These are phyloP conservation scores for Kodamaea nitidulidarum DNA, from an alignment of 805 yeast genomes.

Conservation along the genomic window DNA sequence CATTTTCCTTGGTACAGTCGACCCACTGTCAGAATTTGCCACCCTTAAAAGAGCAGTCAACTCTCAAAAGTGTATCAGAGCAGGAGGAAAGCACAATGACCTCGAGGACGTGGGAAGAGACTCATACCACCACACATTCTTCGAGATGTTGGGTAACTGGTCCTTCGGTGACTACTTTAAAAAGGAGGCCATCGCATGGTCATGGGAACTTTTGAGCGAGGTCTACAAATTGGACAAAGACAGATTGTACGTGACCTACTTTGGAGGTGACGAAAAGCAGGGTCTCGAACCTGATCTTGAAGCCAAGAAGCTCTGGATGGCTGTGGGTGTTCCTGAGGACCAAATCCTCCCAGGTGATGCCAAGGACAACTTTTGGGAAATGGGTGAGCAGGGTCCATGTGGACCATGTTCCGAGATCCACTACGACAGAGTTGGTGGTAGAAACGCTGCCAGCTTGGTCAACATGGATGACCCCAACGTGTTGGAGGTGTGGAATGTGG, in stretches of 20 bases:
- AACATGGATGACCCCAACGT: slow-evolving; percentile 98
- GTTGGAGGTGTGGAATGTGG: slow-evolving; percentile 96
- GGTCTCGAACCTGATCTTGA: slow-evolving; percentile 93
- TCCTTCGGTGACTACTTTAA: slow-evolving; percentile 99
- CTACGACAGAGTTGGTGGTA: slow-evolving; percentile 96
- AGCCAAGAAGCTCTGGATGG: slow-evolving; percentile 82
- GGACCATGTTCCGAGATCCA: slow-evolving; percentile 99
- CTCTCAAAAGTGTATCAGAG: slow-evolving; percentile 98
- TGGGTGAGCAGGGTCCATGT: slow-evolving; percentile 99
- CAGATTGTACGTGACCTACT: slow-evolving; percentile 91
- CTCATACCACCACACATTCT: slow-evolving; percentile 96
- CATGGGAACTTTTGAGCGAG: slow-evolving; percentile 88
- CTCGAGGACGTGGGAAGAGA: slow-evolving; percentile 98
- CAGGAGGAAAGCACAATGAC: slow-evolving; percentile 98
- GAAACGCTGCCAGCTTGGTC: slow-evolving; percentile 88
- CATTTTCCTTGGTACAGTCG: slow-evolving; percentile 94
- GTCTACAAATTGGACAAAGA: slow-evolving; percentile 76
- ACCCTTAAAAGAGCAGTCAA: slow-evolving; percentile 83
- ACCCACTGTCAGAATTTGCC: slow-evolving; percentile 86
- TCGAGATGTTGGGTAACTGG: slow-evolving; percentile 99
- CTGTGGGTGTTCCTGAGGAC: slow-evolving; percentile 84
- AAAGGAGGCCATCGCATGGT: slow-evolving; percentile 80
- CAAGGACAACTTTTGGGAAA: slow-evolving; percentile 97
- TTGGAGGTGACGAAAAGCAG: slow-evolving; percentile 82
- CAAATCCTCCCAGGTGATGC: slow-evolving; percentile 91